Base-by-base conservation (phyloP, 148 eudicot species). In the Spergularia marina region DNA sequence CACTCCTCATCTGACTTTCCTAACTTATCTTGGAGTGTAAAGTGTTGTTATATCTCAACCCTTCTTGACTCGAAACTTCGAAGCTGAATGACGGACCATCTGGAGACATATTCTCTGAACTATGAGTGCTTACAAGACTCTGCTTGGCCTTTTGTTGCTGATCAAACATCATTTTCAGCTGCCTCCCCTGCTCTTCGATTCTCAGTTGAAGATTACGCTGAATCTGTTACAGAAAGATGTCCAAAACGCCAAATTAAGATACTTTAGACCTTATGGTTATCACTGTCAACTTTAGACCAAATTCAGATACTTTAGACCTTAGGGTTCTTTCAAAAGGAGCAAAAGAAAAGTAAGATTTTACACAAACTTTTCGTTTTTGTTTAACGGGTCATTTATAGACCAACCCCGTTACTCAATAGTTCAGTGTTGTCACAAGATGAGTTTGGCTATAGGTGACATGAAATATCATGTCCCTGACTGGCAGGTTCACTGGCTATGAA, bases 181-280 rank as follows among this genome's bases (percentile, higher is more conserved):
- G 90, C 67, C 60, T 89, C 63, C 91, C 89, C 77, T 92, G 99
- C 82, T 91, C 97, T 70, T 96, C 99, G 10, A 89, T 92, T 83
- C 89, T 88, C 82, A 89, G 51, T 78, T 92, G 98, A 73, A 95
- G 81, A 66, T 76, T 91, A 17, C 91, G 70, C 75, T 94, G 98
- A 74, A 86, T 90, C 97, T 91, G 80, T 69, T 55, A 52, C 74
- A 80, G 2, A 75, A 34, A 1, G 6, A 58, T 57, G 62, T 64
- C 30, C 65, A 70, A n/a, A 21, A 25, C 7, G 18, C 10, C n/a
- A 74, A 14, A 65, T 36, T 53, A 51, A 34, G 60, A 16, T 55
- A 56, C 49, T 6, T 44, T 30, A 30, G 36, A 30, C 36, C 36
- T 30, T 30, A 30, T 30, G 36, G 36, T 30, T 30, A 0, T 30